Base-by-base conservation (phyloP, 441 rosid genomes). In the Eruca vesicaria region DNA sequence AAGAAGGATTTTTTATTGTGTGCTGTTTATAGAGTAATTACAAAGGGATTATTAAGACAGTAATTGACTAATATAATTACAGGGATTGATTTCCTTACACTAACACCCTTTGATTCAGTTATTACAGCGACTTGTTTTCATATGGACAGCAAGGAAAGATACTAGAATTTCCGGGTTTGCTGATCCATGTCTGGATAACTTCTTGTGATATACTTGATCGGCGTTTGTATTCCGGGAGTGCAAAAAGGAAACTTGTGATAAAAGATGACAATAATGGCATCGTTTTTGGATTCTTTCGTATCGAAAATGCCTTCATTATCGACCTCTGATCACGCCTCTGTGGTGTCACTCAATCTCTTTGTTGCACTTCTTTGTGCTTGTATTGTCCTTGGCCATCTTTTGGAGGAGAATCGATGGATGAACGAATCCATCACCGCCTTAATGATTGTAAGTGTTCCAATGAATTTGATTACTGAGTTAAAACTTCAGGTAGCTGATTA, bases 351-450 rank as follows among this genome's bases (percentile, higher is more conserved):
- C 84, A 93, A 90, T 83, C 76, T 96, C 60, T 96, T 93, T 20
- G 97, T 93, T 41, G 93, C 99, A 2, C 92, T 93, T 79, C 98
- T 96, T 7, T 90, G 98, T 31, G 96, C 88, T 68, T 96, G 98
- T 82, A 96, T 96, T 63, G 92, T 96, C 16, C 80, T 96, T 56
- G 99, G 99, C 11, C 99, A 95, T 80, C 95, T 95, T 53, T 79
- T 95, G 61, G 98, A 96, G 73, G 99, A 96, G 86, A 87, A 79
- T 35, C 85, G 98, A 28, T 96, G 99, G 99, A 86, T 93, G 93
- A 93, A 93, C 41, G 99, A 96, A 77, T 93, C 98, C 20, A 96
- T 92, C 72, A 92, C 97, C n/a, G 97, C 99, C 48, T 90, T 96
- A 63, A 0, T 83, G 60, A 91, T 96, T 71, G 99, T 96, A 74